Percentiles rank a stretch among this genome's conserved stretches.
Conservation (phyloP, 2,329 filamentous ascomycete genomes). For the Huntiella omanensis region DNA sequence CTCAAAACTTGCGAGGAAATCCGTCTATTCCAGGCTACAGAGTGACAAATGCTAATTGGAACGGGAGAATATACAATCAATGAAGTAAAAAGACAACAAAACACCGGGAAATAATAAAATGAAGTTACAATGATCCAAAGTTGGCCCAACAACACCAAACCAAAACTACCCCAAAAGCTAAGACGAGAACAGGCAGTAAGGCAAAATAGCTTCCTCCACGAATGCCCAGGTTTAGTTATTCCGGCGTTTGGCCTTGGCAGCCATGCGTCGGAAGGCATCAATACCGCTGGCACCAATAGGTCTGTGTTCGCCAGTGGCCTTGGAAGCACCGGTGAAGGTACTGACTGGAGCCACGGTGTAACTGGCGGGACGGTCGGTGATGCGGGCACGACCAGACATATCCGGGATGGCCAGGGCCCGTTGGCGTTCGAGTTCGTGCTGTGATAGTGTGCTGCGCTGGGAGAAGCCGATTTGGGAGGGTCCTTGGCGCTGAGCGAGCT, state of each 20-base stretch:
- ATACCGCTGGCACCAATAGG: slow-evolving; percentile 44
- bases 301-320: slow-evolving; percentile 24
- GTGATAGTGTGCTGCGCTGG: slow-evolving; percentile 26
- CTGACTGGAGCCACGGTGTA: slow-evolving; percentile 43
- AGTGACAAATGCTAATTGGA: too few relatives aligned
- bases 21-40: too few relatives aligned
- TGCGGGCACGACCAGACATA: slow-evolving; percentile 36
- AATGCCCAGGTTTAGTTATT: slow-evolving; percentile 18
- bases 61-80: too few relatives aligned
- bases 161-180: slow-evolving; percentile 1
- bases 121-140: neutral
- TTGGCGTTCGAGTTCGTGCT: slow-evolving; percentile 35
- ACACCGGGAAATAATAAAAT: neutral
- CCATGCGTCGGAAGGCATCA: slow-evolving; percentile 48
- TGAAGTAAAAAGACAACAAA: neutral
- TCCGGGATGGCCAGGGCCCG: slow-evolving; percentile 37
- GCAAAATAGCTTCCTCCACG: neutral
- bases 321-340: slow-evolving; percentile 33
- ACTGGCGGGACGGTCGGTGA: slow-evolving; percentile 33
- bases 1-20: too few relatives aligned
- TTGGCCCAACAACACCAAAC: neutral
- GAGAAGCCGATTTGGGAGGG: slow-evolving; percentile 31
- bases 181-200: slow-evolving; percentile 5
- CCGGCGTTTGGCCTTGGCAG: slow-evolving; percentile 35
- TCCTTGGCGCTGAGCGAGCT: slow-evolving; percentile 30